Evolutionary conservation across 305 asterid species (phyloP), one percentile per base, ranked within the genome.

Genomic region (Fraxinus paxiana): DNA sequence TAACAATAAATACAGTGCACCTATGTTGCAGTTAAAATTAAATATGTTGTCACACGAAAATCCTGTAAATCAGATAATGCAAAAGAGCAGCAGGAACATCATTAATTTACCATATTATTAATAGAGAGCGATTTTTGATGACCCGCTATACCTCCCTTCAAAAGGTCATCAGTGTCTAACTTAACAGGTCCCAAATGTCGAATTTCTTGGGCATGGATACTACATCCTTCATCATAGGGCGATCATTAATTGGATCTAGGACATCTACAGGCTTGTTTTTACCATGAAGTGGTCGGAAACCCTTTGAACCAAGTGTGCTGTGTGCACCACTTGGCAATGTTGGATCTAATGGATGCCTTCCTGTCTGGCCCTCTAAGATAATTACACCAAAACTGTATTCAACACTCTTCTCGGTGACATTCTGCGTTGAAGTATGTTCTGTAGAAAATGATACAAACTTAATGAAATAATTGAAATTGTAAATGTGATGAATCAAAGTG

Each of bases 201-300:
- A 74, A 95, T 95, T 73, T 95, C 98, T 61, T 87, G 56, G 94
- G 92, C 99, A 95, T 94, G 28, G 98, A 97, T 80, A 94, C 98
- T 0, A 94, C 92, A 94, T 95, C 87, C 35, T 31, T 31, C 6
- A 3, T 31, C 35, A 83, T 89, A 2, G 98, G 98, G 10, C 99
- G 95, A 34, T 92, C 97, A 28, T 28, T 28, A 28, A 43, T 92
- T 87, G 0, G 96, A 87, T 95, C 99, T 72, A 95, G 92, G 63
- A 94, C 87, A 51, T 92, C 94, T 35, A 81, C 85, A 0, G 94
- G 95, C 78, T 95, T 92, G 3, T 63, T 67, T 86, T 90, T 94
- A 77, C 83, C 67, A 73, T 90, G 90, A 93, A 85, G 51, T 95
- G 95, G 59, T 92, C 89, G 0, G 30, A 28, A 28, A 28, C 30